A percentile compares a stretch with the other conserved stretches of the same genome.
These are phyloP conservation scores for Fusarium sp. DNA, from an alignment of 2,329 filamentous ascomycete genomes.

Conservation along the genomic window DNA sequence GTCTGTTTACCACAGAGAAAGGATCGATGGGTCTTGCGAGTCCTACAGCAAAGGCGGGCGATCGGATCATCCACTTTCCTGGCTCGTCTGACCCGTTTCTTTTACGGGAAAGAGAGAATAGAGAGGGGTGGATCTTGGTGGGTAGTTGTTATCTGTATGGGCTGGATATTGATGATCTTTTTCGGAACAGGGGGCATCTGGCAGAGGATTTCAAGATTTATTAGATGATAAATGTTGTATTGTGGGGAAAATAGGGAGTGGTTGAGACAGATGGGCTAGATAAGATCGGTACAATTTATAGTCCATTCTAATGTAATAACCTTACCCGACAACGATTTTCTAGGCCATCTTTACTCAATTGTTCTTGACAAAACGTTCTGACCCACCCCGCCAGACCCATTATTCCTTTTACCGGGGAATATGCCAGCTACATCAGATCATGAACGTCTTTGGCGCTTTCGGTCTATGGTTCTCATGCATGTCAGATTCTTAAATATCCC, in stretches of 20 bases:
- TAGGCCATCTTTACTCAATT: too few species aligned
- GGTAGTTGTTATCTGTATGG: constrained; percentile 26
- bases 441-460: too few species aligned
- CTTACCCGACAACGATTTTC: too few species aligned
- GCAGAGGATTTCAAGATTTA: constrained; percentile 13
- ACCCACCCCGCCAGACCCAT: neutral
- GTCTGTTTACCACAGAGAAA: constrained; percentile 14
- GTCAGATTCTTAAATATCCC: neutral
- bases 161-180: constrained; percentile 4
- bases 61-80: constrained; percentile 10
- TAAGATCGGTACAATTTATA: too few species aligned
- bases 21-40: constrained; percentile 18
- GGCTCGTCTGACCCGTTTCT: constrained; percentile 11
- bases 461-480: neutral
- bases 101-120: neutral
- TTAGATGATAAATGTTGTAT: neutral
- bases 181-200: constrained; percentile 7
- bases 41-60: neutral
- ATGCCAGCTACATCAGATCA: neutral
- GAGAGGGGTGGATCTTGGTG: neutral
- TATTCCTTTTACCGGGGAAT: neutral
- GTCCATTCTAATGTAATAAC: too few species aligned
- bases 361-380: too few species aligned
- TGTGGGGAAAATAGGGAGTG: too few species aligned
- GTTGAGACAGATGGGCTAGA: too few species aligned